Evolutionary conservation across 495 filamentous ascomycete species (phyloP).

Genomic region (Emericellopsis terricola): DNA sequence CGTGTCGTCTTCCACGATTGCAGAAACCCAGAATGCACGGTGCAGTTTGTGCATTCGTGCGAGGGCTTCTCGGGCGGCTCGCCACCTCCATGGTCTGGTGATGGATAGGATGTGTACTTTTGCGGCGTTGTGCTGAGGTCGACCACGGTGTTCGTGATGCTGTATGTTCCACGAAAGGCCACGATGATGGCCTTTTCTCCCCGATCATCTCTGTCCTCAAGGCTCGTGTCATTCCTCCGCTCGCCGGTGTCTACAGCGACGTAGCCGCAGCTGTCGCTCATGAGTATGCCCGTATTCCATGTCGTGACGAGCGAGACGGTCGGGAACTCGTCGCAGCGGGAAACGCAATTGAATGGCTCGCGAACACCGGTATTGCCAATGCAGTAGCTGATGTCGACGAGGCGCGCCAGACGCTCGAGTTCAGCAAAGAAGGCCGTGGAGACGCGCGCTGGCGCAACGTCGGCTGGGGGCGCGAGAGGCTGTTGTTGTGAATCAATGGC

Average conservation of each 20-base stretch:
- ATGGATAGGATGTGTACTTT: slow-evolving; percentile 74
- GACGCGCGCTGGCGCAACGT: slow-evolving; percentile 20
- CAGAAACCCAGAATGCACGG: slow-evolving; percentile 82
- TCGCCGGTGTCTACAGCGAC: slow-evolving; percentile 60
- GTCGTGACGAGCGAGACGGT: slow-evolving; percentile 61
- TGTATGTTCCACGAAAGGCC: slow-evolving; percentile 93
- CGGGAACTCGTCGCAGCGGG: slow-evolving; percentile 66
- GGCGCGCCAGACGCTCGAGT: slow-evolving; percentile 66
- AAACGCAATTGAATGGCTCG: slow-evolving; percentile 68
- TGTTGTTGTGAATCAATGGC: slow-evolving; percentile 4
- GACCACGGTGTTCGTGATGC: slow-evolving; percentile 70
- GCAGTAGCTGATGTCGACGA: slow-evolving; percentile 93
- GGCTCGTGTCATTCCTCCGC: neutral
- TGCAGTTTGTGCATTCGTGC: slow-evolving; percentile 57
- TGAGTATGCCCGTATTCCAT: slow-evolving; percentile 75
- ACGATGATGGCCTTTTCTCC: slow-evolving; percentile 42
- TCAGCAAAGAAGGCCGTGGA: slow-evolving; percentile 54
- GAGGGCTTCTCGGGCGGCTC: slow-evolving; percentile 8
- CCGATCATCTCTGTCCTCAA: neutral
- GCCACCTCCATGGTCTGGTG: slow-evolving; percentile 20
- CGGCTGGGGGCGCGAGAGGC: slow-evolving; percentile 3
- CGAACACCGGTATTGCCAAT: slow-evolving; percentile 64
- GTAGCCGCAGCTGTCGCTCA: slow-evolving; percentile 89
- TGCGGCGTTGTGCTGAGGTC: slow-evolving; percentile 81
- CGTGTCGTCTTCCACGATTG: slow-evolving; percentile 63